Percentiles rank a stretch among this genome's conserved stretches.
These are phyloP conservation scores for Phytophthora idaei DNA, from an alignment of 352 stramenopile species.

Conservation along the genomic window DNA sequence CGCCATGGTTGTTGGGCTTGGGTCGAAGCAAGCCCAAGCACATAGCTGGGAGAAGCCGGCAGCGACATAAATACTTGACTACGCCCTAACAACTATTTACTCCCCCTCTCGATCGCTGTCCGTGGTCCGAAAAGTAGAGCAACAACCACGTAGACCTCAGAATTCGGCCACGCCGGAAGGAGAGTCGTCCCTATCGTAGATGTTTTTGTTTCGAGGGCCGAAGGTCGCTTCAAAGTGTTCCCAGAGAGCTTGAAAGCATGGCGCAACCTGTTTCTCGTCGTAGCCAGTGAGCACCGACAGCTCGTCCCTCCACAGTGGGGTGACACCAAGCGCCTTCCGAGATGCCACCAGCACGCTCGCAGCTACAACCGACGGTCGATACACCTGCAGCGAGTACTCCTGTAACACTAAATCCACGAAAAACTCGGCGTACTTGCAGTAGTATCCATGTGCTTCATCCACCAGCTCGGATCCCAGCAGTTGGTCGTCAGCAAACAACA, in stretches of 20 bases:
- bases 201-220: slow-evolving; percentile 69
- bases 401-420: slow-evolving; percentile 87
- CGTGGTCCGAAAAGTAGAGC: slow-evolving; percentile 4
- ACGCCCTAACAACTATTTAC: slow-evolving; percentile 48
- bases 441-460: slow-evolving; percentile 80
- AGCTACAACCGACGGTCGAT: slow-evolving; percentile 80
- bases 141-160: slow-evolving; percentile 24
- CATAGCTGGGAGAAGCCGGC: slow-evolving; percentile 20
- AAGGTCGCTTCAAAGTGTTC: slow-evolving; percentile 80
- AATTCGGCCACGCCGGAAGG: slow-evolving; percentile 71
- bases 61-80: slow-evolving; percentile 59
- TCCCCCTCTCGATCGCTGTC: slow-evolving; percentile 9
- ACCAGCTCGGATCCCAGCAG: slow-evolving; percentile 74
- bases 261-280: slow-evolving; percentile 76
- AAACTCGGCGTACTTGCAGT: slow-evolving; percentile 87
- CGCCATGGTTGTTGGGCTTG: slow-evolving; percentile 10
- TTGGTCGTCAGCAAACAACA: slow-evolving; percentile 82
- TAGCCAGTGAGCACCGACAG: slow-evolving; percentile 83
- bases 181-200: slow-evolving; percentile 66
- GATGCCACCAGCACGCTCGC: slow-evolving; percentile 78
- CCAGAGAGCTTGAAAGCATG: slow-evolving; percentile 87
- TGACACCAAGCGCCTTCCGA: slow-evolving; percentile 78
- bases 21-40: slow-evolving; percentile 25
- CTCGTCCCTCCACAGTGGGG: slow-evolving; percentile 83
- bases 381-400: slow-evolving; percentile 86